Evolutionary conservation across 495 filamentous ascomycete species (phyloP).

Genomic region (Neurospora tetraspora): DNA sequence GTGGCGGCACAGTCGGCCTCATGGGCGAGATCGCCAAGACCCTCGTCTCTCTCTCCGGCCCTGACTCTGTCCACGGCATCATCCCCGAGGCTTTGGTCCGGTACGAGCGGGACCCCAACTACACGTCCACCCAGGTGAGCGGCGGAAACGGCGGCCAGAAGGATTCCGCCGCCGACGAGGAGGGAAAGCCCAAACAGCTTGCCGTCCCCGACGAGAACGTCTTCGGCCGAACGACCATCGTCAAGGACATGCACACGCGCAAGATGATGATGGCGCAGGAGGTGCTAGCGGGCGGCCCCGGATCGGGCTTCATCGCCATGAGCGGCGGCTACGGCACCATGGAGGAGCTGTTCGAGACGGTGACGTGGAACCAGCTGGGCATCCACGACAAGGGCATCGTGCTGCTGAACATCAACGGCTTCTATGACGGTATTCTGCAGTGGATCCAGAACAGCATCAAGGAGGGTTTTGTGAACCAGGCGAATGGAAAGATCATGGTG

Average conservation of each 20-base stretch:
- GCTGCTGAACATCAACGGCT: conserved; percentile 77
- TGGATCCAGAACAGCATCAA: conserved; percentile 76
- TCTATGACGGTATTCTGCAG: conserved; percentile 73
- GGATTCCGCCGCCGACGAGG: conserved; percentile 9
- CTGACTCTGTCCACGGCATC: conserved; percentile 78
- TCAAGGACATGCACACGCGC: conserved; percentile 89
- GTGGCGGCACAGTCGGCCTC: conserved; percentile 84
- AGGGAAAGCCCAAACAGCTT: not conserved
- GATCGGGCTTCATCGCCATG: conserved; percentile 82
- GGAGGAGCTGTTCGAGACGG: conserved; percentile 93
- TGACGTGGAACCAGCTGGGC: conserved; percentile 95
- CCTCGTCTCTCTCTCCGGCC: conserved; percentile 76
- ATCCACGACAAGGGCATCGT: conserved; percentile 79
- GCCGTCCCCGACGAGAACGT: conserved; percentile 52
- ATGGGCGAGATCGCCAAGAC: conserved; percentile 91
- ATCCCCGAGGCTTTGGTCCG: conserved; percentile 80
- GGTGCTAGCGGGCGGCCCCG: conserved; percentile 69
- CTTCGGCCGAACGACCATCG: conserved; percentile 78
- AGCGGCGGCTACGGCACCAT: conserved; percentile 89
- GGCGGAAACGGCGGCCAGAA: conserved; percentile 8
- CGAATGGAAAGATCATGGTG: conserved; percentile 63
- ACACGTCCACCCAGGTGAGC: conserved; percentile 29
- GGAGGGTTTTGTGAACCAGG: conserved; percentile 61
- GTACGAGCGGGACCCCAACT: conserved; percentile 54
- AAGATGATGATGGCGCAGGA: conserved; percentile 87